Percentiles rank a stretch among this genome's conserved stretches.
Evolutionary conservation across 2,329 filamentous ascomycete species (phyloP).

Genomic region (Colletotrichum destructivum): DNA sequence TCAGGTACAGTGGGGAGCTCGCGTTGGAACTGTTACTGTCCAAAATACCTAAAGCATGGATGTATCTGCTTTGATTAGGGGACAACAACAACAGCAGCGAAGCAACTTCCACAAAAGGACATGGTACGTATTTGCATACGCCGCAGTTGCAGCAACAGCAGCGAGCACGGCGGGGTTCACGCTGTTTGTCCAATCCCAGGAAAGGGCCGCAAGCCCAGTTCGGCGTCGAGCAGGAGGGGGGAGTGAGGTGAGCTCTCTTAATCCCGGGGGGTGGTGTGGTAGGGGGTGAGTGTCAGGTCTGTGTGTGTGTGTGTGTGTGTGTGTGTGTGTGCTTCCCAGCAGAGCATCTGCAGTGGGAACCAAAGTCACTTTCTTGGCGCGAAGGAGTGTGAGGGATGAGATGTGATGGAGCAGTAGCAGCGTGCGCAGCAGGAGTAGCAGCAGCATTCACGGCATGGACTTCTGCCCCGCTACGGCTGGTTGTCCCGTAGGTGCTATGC

Average conservation of each 20-base stretch:
- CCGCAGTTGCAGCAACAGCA: constrained; percentile 15
- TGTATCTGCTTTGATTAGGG: not conserved
- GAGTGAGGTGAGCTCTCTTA: constrained; percentile 17
- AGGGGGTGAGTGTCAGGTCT: constrained; percentile 34
- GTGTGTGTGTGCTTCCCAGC: constrained; percentile 32
- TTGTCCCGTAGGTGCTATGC: not conserved
- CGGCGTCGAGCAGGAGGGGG: constrained; percentile 40
- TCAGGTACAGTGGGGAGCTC: constrained; percentile 25
- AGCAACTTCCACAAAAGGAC: constrained; percentile 19
- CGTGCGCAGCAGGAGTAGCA: not conserved
- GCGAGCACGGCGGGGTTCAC: constrained; percentile 40
- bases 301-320: constrained; percentile 18
- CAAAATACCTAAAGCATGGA: not conserved
- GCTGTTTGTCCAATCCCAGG: constrained; percentile 43
- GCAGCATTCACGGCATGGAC: constrained; percentile 30
- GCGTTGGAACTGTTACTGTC: constrained; percentile 3
- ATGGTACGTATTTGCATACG: constrained; percentile 27
- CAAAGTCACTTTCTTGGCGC: constrained; percentile 37
- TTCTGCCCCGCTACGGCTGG: not conserved
- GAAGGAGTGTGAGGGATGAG: constrained; percentile 36
- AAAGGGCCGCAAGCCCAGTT: constrained; percentile 30
- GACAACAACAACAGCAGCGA: constrained; percentile 6
- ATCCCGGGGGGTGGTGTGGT: constrained; percentile 11
- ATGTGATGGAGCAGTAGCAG: constrained; percentile 35
- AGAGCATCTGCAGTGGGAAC: not conserved